These are phyloP conservation scores for Alternaria burnsii DNA, from an alignment of 2,329 filamentous ascomycete species.

Conservation along the genomic window DNA sequence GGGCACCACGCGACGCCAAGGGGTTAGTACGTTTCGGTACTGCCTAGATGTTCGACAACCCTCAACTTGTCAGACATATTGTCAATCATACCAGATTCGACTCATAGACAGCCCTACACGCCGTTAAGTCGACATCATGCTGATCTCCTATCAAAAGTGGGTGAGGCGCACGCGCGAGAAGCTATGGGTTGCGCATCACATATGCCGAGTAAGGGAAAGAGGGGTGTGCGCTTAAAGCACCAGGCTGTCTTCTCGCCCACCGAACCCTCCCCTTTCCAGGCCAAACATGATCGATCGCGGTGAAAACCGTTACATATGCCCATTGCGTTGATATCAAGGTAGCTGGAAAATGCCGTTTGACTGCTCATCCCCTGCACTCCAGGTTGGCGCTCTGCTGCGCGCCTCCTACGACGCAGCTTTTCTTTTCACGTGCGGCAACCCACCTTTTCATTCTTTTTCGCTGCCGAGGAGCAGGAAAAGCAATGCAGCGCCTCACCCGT, in stretches of 20 bases:
- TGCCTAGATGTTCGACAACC: not conserved
- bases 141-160: not conserved
- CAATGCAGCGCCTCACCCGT: not conserved
- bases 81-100: not conserved
- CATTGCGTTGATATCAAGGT: not conserved
- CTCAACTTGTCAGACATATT: not conserved
- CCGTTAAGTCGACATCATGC: not conserved
- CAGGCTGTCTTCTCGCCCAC: constrained; percentile 1
- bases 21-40: not conserved
- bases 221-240: not conserved
- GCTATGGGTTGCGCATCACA: not conserved
- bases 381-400: not conserved
- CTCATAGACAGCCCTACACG: not conserved
- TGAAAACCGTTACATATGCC: not conserved
- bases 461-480: not conserved
- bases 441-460: not conserved
- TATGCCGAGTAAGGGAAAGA: not conserved
- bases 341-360: not conserved
- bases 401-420: not conserved
- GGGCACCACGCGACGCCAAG: constrained; percentile 5
- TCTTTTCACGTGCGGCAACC: not conserved
- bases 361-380: not conserved
- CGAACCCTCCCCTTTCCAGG: not conserved
- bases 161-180: not conserved
- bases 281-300: not conserved